Conservation (phyloP, 345 rosid species). For the Noccaea caerulescens region DNA sequence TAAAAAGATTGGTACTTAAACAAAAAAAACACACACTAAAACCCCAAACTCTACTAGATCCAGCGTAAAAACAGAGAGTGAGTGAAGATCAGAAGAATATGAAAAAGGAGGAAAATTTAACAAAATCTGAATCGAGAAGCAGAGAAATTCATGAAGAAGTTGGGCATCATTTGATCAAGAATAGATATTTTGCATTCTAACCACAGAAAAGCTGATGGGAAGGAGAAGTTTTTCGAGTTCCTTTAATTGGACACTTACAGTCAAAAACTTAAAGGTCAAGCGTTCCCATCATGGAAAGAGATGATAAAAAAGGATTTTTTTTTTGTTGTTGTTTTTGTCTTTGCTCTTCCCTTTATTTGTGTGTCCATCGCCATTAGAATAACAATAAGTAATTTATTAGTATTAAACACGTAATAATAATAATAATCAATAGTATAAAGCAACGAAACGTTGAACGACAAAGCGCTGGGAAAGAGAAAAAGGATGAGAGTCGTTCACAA, state of each 20-base stretch:
- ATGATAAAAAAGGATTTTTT: constrained; percentile 1
- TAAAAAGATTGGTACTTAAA: not conserved
- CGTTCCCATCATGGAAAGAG: constrained; percentile 36
- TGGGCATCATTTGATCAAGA: constrained; percentile 1
- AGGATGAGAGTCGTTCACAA: constrained; percentile 5
- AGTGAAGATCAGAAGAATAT: not conserved
- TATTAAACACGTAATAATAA: not conserved
- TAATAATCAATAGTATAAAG: constrained; percentile 18
- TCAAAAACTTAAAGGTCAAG: constrained; percentile 37
- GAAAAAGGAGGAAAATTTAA: not conserved
- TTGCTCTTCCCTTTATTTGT: constrained; percentile 16
- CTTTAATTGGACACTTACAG: constrained; percentile 32
- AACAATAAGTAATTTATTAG: not conserved
- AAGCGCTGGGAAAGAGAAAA: constrained; percentile 12
- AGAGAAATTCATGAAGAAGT: constrained; percentile 15
- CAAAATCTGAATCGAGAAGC: constrained; percentile 34
- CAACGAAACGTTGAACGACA: constrained; percentile 37
- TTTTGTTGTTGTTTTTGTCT: not conserved
- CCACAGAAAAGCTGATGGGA: constrained; percentile 23
- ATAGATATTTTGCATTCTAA: constrained; percentile 15
- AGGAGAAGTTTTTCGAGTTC: constrained; percentile 25
- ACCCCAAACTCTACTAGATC: constrained; percentile 3
- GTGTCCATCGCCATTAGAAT: constrained; percentile 24
- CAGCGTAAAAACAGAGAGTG: constrained; percentile 8
- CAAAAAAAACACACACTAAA: not conserved